These are phyloP conservation scores for Podospora fimiseda DNA, from an alignment of 495 filamentous ascomycete genomes.

Conservation along the genomic window DNA sequence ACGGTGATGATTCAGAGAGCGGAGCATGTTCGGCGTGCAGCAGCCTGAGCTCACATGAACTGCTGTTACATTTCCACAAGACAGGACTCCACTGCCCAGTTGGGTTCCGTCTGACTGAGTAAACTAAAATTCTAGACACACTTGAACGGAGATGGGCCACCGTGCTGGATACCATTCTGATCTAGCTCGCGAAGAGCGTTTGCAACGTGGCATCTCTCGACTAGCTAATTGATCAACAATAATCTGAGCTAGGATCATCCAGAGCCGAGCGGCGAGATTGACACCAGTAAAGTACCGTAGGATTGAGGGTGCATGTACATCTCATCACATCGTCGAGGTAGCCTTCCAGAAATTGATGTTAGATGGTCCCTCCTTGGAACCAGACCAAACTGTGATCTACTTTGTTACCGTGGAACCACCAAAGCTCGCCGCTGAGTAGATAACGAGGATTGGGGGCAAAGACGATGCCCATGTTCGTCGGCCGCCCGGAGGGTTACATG, in stretches of 20 bases:
- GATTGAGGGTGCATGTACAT: too few species aligned
- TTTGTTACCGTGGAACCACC: too few species aligned
- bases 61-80: slow-evolving; percentile 11
- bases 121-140: slow-evolving; percentile 1
- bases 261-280: background rate
- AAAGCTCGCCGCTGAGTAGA: too few species aligned
- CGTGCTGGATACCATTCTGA: too few species aligned
- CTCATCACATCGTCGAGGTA: too few species aligned
- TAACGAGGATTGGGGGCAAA: too few species aligned
- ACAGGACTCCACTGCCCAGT: slow-evolving; percentile 8
- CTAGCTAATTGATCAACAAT: slow-evolving; percentile 14
- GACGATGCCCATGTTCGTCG: too few species aligned
- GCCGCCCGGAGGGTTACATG: slow-evolving; percentile 1
- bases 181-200: too few species aligned
- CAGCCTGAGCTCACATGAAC: slow-evolving; percentile 28
- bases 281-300: background rate
- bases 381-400: too few species aligned
- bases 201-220: slow-evolving; percentile 29
- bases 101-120: slow-evolving; percentile 3
- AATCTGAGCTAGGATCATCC: background rate
- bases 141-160: too few species aligned
- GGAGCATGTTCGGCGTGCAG: slow-evolving; percentile 19
- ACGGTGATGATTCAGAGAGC: background rate
- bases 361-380: too few species aligned
- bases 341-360: too few species aligned